These are phyloP conservation scores for Rhodotorula kratochvilovae DNA, from an alignment of 768 basidiomycete species.

Conservation along the genomic window DNA sequence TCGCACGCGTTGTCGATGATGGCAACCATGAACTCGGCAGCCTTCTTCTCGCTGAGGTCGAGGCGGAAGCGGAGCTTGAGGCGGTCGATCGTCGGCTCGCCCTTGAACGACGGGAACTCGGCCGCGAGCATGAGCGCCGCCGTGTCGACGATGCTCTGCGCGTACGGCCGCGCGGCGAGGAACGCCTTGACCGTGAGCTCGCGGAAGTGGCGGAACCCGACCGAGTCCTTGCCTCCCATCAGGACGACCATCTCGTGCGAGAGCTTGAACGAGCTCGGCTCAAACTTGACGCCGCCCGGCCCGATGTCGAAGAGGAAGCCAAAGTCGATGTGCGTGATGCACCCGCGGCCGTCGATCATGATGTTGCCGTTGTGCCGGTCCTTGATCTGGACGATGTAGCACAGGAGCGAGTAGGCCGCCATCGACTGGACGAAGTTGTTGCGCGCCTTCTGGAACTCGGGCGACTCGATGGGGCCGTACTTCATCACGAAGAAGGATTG, in stretches of 20 bases:
- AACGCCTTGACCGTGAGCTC: conserved; percentile 93
- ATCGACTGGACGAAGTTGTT: conserved; percentile 97
- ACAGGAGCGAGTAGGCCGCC: conserved; percentile 97
- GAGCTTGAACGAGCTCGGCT: conserved; percentile 95
- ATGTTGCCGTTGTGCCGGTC: conserved; percentile 99
- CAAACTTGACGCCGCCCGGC: conserved; percentile 94
- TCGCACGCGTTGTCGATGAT: conserved; percentile 89
- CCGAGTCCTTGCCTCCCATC: conserved; percentile 92
- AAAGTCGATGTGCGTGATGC: conserved; percentile 94
- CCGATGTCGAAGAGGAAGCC: conserved; percentile 96
- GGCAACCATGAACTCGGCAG: conserved; percentile 88
- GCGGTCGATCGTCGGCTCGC: conserved; percentile 81
- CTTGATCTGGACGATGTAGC: conserved; percentile 97
- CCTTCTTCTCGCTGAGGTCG: conserved; percentile 76
- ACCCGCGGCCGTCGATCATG: conserved; percentile 97
- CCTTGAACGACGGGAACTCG: conserved; percentile 92
- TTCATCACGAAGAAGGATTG: conserved; percentile 88
- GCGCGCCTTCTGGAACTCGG: conserved; percentile 85
- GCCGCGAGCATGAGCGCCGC: conserved; percentile 92
- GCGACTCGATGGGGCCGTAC: conserved; percentile 83
- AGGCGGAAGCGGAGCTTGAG: conserved; percentile 81
- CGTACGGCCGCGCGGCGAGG: conserved; percentile 89
- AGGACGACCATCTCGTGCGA: conserved; percentile 97
- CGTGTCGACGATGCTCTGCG: conserved; percentile 80
- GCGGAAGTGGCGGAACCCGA: conserved; percentile 90